Base-by-base conservation (phyloP, 176 grass and related monocot species). In the Miscanthus lutarioriparius region DNA sequence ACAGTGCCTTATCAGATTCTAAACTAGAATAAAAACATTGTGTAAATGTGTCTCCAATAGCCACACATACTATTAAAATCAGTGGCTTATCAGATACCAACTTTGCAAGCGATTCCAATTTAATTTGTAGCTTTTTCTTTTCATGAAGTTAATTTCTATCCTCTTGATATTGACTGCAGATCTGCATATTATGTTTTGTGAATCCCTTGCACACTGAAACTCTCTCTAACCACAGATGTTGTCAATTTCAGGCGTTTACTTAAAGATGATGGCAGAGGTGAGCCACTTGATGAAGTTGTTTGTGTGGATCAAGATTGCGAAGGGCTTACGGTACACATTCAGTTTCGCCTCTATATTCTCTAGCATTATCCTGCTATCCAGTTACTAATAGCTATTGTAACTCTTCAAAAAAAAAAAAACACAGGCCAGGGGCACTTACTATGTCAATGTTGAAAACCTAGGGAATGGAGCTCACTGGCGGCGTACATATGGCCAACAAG, bases 401-500 rank as follows among this genome's bases (percentile, higher is more conserved):
- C 41, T 51, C 13, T 87, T 48, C 72, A n/a, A n/a, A n/a, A n/a
- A n/a, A 20, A 97, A 97, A 10, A 62, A 11, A 0, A 26, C 58
- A 62, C 58, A 62, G 95, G 79, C 87, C 43, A 91, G 83, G 86
- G 95, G 90, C 71, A 95, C 82, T 71, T 97, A 95, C 72, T 97
- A 95, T 59, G 40, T 97, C 30, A 89, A 90, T 72, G 78, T 95
- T 25, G 77, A 97, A 39, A 86, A 91, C 76, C 75, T 90, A 59
- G 92, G 90, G 81, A 82, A 87, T 77, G 95, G 95, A 82, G 89
- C 92, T 53, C 83, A 89, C 59, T 95, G 95, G 90, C 89, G 95
- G 48, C 83, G 92, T 82, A 95, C 87, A 86, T 67, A 68, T 83
- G 89, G 92, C 58, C 95, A 97, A 80, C 79, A 94, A 90, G 86